phyloP scores from a whole-genome alignment of 176 grass and related monocot species.

The Luzula sylvatica region DNA sequence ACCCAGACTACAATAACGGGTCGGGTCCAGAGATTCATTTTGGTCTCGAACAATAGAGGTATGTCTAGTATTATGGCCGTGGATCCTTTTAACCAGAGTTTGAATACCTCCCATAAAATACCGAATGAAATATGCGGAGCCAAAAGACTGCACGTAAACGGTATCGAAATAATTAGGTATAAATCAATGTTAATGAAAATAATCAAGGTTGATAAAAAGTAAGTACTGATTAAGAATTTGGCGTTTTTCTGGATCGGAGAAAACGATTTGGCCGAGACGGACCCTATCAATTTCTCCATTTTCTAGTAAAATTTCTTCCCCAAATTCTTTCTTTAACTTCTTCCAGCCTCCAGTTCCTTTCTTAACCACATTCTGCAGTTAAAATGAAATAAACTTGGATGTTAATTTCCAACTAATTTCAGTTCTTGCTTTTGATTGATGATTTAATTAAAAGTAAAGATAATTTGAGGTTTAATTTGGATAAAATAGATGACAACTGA shows the following conservation, averaged over 20 bases:
- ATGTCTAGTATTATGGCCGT: conserved; percentile 68
- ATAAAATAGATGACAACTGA: neutral
- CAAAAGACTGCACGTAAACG: conserved; percentile 42
- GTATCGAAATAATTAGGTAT: neutral
- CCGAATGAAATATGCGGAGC: conserved; percentile 68
- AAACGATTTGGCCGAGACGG: conserved; percentile 71
- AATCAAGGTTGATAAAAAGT: neutral
- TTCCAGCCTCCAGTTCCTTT: conserved; percentile 81
- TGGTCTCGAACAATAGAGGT: conserved; percentile 73
- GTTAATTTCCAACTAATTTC: neutral
- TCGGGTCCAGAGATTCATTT: conserved; percentile 63
- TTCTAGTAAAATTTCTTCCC: conserved; percentile 60
- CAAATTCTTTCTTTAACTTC: conserved; percentile 77
- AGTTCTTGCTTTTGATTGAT: neutral
- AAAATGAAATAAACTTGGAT: neutral
- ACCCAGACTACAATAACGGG: conserved; percentile 84
- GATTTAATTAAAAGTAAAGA: neutral
- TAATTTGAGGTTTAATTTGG: neutral
- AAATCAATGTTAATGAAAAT: neutral
- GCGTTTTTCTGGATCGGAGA: conserved; percentile 57
- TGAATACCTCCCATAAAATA: conserved; percentile 68
- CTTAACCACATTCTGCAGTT: conserved; percentile 58
- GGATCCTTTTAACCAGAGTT: conserved; percentile 72
- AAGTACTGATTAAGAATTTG: conserved; percentile 63
- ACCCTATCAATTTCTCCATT: conserved; percentile 83